Base-by-base conservation (phyloP, 176 grass and related monocot species). In the Calamus simplicifolius region DNA sequence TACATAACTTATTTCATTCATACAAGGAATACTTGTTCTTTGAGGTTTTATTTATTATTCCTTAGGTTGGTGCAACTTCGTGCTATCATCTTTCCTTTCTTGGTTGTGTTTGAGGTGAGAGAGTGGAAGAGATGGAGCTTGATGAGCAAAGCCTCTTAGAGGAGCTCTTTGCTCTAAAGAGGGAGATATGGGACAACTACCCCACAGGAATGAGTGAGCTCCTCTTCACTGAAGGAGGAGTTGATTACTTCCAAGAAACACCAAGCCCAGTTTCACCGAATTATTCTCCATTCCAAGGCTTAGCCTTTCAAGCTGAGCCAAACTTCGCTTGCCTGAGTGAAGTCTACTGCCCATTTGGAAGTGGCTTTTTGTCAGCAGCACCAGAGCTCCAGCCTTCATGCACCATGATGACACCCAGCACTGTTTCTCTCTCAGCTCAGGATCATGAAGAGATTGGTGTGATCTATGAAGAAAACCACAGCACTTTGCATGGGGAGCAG, bases 261-360 rank as follows among this genome's bases (percentile, higher is more conserved):
- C 52, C 31, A 10, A 38, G 31, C 31, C 31, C 31, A 38, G 31
- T 10, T 38, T 38, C 31, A 38, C 31, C 31, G 10, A 38, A 38
- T 38, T 38, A 10, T 1, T 6, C 31, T 38, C 31, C 49, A 29
- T 70, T 63, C 19, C 29, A 70, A 62, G 66, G 66, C 4, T 4
- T 63, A 5, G 19, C 48, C 35, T 27, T 70, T 29, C 49, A 73
- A 30, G 73, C 83, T 55, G 81, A 85, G 7, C 72, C 77, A 62
- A 89, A 69, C 74, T 85, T 89, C 25, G 89, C 89, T n/a, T 95
- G 64, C 75, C 29, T 89, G 14, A 82, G 89, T 27, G 85, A 95
- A 64, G 81, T 85, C 8, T 95, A 77, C 69, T 73, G 71, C 61
- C 89, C 85, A 6, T 88, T 84, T 71, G 66, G 69, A 30, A 62